Conservation (phyloP, 2,329 filamentous ascomycete species). For the Stachybotrys chlorohalonatus region DNA sequence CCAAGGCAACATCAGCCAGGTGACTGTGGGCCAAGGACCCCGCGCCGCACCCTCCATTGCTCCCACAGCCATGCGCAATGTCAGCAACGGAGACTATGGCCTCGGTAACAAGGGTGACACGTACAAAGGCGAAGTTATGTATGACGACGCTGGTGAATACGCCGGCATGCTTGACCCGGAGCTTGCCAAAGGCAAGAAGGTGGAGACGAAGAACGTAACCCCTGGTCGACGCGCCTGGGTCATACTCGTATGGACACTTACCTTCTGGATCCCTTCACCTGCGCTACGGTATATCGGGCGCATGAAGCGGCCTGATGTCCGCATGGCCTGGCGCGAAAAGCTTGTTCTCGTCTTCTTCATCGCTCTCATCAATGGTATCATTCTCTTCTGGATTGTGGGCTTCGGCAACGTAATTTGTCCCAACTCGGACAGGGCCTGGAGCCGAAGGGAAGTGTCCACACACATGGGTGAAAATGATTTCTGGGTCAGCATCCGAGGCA, state of each 20-base stretch:
- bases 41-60: constrained; percentile 49
- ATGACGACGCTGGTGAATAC: constrained; percentile 61
- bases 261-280: constrained; percentile 91
- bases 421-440: constrained; percentile 87
- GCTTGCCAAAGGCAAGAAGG: constrained; percentile 64
- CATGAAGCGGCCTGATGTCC: constrained; percentile 95
- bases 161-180: constrained; percentile 66
- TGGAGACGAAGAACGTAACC: constrained; percentile 61
- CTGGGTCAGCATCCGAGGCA: constrained; percentile 79
- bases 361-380: constrained; percentile 64
- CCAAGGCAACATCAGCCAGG: constrained; percentile 47
- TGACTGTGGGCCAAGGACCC: constrained; percentile 33
- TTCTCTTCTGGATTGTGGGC: constrained; percentile 87
- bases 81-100: constrained; percentile 71
- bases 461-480: constrained; percentile 71
- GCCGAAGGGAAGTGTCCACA: constrained; percentile 53
- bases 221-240: constrained; percentile 69
- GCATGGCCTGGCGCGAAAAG: constrained; percentile 97
- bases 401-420: constrained; percentile 85
- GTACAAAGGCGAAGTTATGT: constrained; percentile 64
- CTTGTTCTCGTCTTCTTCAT: constrained; percentile 76
- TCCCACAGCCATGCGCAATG: constrained; percentile 48
- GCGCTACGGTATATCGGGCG: constrained; percentile 72
- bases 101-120: constrained; percentile 80
- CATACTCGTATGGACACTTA: constrained; percentile 71